phyloP scores from a whole-genome alignment of 2,329 filamentous ascomycete genomes.

The Trichoderma sp. region DNA sequence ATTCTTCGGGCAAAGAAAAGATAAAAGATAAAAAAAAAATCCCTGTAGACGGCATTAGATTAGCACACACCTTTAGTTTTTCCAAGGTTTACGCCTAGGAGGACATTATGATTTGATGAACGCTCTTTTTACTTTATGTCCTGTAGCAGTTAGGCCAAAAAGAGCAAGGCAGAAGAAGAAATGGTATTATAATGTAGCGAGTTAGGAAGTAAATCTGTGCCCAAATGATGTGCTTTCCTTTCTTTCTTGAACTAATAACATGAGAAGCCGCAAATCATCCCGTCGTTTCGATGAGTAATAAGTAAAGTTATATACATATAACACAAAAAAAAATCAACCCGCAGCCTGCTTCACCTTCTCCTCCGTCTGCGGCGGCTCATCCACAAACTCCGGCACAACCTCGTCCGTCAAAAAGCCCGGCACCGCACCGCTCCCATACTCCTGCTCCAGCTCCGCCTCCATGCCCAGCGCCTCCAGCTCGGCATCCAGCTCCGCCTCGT shows the following conservation, averaged over 20 bases:
- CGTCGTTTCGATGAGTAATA: neutral
- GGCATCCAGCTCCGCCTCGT: constrained; percentile 94
- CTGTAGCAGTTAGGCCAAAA: neutral
- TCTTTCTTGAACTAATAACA: neutral
- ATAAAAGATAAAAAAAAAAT: neutral
- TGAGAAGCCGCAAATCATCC: no score
- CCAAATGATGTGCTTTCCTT: neutral
- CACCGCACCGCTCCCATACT: constrained; percentile 62
- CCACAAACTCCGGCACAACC: constrained; percentile 83
- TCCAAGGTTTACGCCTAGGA: neutral
- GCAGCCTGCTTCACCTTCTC: constrained; percentile 83
- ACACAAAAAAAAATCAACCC: constrained; percentile 44
- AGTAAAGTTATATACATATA: neutral
- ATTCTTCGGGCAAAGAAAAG: neutral
- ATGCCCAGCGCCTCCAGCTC: constrained; percentile 93
- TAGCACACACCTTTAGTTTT: neutral
- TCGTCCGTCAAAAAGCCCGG: constrained; percentile 92
- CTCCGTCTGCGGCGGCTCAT: constrained; percentile 77
- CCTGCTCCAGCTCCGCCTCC: constrained; percentile 85
- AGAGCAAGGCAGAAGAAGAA: neutral
- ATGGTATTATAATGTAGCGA: neutral
- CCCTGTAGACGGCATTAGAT: constrained; percentile 3
- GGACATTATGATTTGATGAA: neutral
- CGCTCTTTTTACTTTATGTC: neutral
- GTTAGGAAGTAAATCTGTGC: neutral